Evolutionary conservation across 2,329 filamentous ascomycete genomes (phyloP).

Genomic region (Lachnum nothofagi): DNA sequence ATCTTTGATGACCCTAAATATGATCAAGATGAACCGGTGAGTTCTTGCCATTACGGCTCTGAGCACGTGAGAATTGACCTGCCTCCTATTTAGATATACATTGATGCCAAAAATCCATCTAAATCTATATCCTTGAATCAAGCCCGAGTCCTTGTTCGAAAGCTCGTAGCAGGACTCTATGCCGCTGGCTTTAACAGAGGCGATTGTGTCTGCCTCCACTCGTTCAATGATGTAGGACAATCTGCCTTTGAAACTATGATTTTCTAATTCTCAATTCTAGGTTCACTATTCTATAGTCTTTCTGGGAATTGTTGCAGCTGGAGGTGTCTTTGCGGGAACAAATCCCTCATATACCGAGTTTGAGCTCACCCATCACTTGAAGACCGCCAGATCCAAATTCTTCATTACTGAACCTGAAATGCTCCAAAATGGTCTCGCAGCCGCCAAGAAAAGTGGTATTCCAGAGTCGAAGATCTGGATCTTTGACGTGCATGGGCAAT

Average conservation of each 20-base stretch:
- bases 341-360: constrained; percentile 29
- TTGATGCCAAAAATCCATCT: constrained; percentile 23
- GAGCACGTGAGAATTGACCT: background rate
- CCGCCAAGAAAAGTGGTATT: constrained; percentile 28
- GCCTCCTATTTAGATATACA: constrained; percentile 23
- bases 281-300: constrained; percentile 18
- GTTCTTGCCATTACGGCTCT: background rate
- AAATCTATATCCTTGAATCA: constrained; percentile 26
- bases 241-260: background rate
- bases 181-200: constrained; percentile 24
- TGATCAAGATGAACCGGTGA: constrained; percentile 25
- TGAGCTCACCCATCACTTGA: constrained; percentile 29
- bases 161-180: constrained; percentile 27
- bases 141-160: constrained; percentile 21
- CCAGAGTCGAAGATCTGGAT: constrained; percentile 24
- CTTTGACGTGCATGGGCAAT: constrained; percentile 22
- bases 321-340: constrained; percentile 25
- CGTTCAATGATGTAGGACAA: constrained; percentile 29
- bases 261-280: background rate
- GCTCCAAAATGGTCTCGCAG: constrained; percentile 16
- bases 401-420: constrained; percentile 27
- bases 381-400: constrained; percentile 24
- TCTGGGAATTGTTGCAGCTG: constrained; percentile 27
- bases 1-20: constrained; percentile 23
- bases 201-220: constrained; percentile 30